Base-by-base conservation (phyloP, 768 basidiomycete genomes). In the Sarcodon aspratus region DNA sequence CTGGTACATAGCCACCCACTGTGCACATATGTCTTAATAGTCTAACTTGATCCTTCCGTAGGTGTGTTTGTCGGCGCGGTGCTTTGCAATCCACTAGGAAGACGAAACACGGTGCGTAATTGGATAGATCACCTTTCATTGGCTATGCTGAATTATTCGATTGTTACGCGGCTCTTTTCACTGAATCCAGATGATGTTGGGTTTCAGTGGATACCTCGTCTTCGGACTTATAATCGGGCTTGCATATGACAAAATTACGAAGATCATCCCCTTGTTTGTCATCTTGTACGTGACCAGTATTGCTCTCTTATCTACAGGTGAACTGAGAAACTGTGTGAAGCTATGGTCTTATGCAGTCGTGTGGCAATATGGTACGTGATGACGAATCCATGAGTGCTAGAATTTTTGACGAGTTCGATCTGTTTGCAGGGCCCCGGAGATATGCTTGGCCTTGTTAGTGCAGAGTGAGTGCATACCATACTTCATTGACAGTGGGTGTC, bases 271-370 rank as follows among this genome's bases (percentile, higher is more conserved):
- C 5, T 68, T 79, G 8, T 88, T 88, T 56, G 71, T 86, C 46
- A 63, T 86, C 51, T 77, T 86, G 79, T 81, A 56, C 57, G 76
- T 62, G 1, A 31, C 17, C 13, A 33, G 33, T 38, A 35, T 21
- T 31, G 8, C 45, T 47, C 11, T 33, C 32, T n/a, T 31, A 33
- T 42, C 35, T 34, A 12, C 15, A 21, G n/a, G 11, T 10, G 2
- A 45, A 5, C 33, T 42, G 17, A 50, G 13, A 35, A 7, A n/a
- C 9, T 36, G 33, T 34, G 44, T 45, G 7, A 50, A 80, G 79
- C 54, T 85, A 82, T 59, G 84, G 79, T 2, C 63, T 83, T 48
- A 82, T 85, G 82, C 79, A 83, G 55, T 82, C 78, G 3, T 74
- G 71, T 42, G 82, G 82, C n/a, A 85, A 85, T 55, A 44, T 84